Conservation (phyloP, 1,139 yeast species). For the Lodderomyces metapsilosis region DNA sequence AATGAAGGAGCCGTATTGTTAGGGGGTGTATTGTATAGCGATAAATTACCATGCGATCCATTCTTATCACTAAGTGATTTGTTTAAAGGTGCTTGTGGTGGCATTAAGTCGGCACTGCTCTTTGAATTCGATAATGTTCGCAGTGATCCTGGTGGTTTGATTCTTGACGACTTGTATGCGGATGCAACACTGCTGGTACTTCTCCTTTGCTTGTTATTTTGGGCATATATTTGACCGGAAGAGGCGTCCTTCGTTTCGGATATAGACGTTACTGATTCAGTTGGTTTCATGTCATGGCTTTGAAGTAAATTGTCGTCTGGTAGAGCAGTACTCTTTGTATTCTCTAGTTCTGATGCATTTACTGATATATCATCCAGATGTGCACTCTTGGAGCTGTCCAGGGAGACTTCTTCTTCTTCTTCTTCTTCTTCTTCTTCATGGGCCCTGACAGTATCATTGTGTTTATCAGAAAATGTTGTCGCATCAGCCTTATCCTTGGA, state of each 20-base stretch:
- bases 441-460: too few species aligned
- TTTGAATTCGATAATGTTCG: slow-evolving; percentile 2
- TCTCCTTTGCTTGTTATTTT: slow-evolving; percentile 8
- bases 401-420: neutral
- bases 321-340: neutral
- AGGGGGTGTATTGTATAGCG: slow-evolving; percentile 2
- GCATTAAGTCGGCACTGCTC: slow-evolving; percentile 7
- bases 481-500: neutral
- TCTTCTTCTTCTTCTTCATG: too few species aligned
- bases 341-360: neutral
- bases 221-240: neutral
- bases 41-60: neutral
- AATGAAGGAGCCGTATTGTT: slow-evolving; percentile 12
- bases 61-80: slow-evolving; percentile 2
- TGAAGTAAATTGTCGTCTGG: neutral
- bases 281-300: neutral
- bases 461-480: too few species aligned
- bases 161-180: slow-evolving; percentile 14
- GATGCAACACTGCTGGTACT: slow-evolving; percentile 15
- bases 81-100: slow-evolving; percentile 14
- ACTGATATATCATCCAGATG: neutral
- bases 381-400: neutral
- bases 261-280: slow-evolving; percentile 3
- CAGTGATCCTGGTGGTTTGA: slow-evolving; percentile 17
- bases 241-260: neutral